These are phyloP conservation scores for Mrakia frigida DNA, from an alignment of 768 basidiomycete genomes.

Conservation along the genomic window DNA sequence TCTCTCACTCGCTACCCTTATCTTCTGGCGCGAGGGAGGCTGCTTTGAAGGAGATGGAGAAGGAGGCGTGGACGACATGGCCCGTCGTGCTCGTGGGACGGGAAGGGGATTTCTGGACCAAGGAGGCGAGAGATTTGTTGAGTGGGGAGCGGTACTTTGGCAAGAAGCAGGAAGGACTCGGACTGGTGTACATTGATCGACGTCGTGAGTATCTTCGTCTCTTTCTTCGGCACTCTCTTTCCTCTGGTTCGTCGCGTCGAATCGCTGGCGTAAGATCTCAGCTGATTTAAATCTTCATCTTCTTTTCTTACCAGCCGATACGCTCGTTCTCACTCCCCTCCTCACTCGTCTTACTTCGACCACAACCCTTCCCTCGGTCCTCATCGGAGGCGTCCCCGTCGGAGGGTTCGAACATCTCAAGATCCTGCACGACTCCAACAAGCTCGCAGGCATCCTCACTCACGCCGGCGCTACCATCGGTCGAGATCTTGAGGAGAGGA, in stretches of 20 bases:
- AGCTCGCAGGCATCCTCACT: conserved; percentile 1
- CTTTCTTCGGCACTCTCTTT: background rate
- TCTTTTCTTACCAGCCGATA: background rate
- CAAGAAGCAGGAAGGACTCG: background rate
- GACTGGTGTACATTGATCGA: conserved; percentile 1
- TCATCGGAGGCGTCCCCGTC: conserved; percentile 24
- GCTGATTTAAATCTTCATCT: no score
- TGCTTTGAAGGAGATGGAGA: background rate
- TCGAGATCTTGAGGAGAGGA: background rate
- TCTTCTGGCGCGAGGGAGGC: background rate
- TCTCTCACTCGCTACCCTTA: background rate
- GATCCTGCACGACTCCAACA: conserved; percentile 18
- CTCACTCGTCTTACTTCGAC: background rate
- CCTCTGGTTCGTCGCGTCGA: no score
- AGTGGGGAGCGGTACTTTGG: conserved; percentile 16
- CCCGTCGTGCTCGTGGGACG: conserved; percentile 13
- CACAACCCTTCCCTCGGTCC: conserved; percentile 12
- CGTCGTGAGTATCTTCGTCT: background rate
- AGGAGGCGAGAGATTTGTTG: background rate
- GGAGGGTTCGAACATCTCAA: conserved; percentile 24
- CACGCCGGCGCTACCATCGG: conserved; percentile 8
- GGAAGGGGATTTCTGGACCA: background rate
- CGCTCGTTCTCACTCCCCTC: conserved; percentile 12
- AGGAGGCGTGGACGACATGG: background rate
- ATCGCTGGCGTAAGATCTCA: background rate